Base-by-base conservation (phyloP, 208 protist species). In the Balamuthia mandrillaris region DNA sequence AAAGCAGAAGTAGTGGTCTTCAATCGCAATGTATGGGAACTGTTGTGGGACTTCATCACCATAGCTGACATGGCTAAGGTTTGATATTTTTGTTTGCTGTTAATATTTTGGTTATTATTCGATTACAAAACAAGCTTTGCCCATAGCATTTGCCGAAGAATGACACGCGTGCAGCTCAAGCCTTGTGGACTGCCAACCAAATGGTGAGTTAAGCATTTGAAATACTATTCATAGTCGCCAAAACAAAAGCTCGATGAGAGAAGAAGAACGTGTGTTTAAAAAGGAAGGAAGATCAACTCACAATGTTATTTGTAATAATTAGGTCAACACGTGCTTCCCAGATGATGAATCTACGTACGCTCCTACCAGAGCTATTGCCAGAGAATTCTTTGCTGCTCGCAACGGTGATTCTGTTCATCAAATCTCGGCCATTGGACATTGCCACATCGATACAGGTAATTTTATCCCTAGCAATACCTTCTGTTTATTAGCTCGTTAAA, bases 361-460 rank as follows among this genome's bases (percentile, higher is more conserved):
- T 4, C 5, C 24, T 24, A 72, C 63, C 9, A 66, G 75, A 4
- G 31, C 54, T n/a, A 24, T 87, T 0, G 72, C 83, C 1, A 39
- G 77, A 10, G 66, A 79, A 49, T 92, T 92, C 37, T 72, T 92
- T n/a, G 16, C n/a, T 31, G 21, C 78, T 21, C 35, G 58, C 0
- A 92, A 91, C 77, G 75, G 84, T 9, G 82, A 90, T 9, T 35
- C 47, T 1, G 58, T 51, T 39, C 70, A 81, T 27, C 52, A 24
- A 5, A 37, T 93, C 0, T 60, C 18, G 16, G 85, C 88, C 3
- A 63, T 90, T 12, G 91, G 91, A 0, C 85, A 91, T 54, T 94
- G 91, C 44, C 91, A 94, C 61, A 94, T 94, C 51, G 91, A 91
- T 52, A 89, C 86, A 7, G 89, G 84, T 88, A 16, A 18, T 44